A percentile compares a stretch with the other conserved stretches of the same genome.
These are phyloP conservation scores for Hypoxylon sp. DNA, from an alignment of 2,329 filamentous ascomycete species.

Conservation along the genomic window DNA sequence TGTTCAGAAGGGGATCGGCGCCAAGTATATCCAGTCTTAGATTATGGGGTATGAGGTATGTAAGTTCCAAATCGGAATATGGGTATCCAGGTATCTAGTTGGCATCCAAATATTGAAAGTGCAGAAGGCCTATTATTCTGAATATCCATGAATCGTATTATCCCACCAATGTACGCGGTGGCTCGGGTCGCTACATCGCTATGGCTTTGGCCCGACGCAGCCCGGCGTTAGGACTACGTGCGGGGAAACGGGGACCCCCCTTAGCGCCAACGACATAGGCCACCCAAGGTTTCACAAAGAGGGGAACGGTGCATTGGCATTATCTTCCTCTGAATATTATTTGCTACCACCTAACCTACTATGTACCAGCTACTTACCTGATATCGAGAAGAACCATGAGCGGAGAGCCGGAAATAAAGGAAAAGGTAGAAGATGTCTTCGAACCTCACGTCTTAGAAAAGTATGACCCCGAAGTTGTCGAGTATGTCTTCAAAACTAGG, in stretches of 20 bases:
- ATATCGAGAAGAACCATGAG: conserved; percentile 5
- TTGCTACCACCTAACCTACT: too few relatives aligned
- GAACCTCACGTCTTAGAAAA: conserved; percentile 47
- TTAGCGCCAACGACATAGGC: neutral
- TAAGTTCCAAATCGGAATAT: neutral
- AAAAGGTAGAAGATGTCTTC: conserved; percentile 47
- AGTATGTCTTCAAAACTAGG: conserved; percentile 47
- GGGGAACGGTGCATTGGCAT: conserved; percentile 7
- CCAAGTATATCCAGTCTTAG: conserved; percentile 38
- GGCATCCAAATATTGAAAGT: too few relatives aligned
- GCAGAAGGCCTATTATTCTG: neutral
- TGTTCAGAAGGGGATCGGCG: conserved; percentile 51
- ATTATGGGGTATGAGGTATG: neutral
- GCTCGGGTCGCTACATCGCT: too few relatives aligned
- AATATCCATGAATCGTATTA: too few relatives aligned
- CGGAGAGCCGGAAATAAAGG: neutral
- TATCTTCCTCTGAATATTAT: neutral
- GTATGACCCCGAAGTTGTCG: conserved; percentile 53
- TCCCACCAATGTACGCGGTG: too few relatives aligned
- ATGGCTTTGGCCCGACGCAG: neutral
- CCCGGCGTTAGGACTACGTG: neutral
- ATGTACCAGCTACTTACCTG: too few relatives aligned
- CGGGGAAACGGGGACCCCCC: neutral
- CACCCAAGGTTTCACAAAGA: conserved; percentile 10
- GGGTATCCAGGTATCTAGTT: too few relatives aligned